These are phyloP conservation scores for Penicillium paneum DNA, from an alignment of 2,329 filamentous ascomycete species.

Conservation along the genomic window DNA sequence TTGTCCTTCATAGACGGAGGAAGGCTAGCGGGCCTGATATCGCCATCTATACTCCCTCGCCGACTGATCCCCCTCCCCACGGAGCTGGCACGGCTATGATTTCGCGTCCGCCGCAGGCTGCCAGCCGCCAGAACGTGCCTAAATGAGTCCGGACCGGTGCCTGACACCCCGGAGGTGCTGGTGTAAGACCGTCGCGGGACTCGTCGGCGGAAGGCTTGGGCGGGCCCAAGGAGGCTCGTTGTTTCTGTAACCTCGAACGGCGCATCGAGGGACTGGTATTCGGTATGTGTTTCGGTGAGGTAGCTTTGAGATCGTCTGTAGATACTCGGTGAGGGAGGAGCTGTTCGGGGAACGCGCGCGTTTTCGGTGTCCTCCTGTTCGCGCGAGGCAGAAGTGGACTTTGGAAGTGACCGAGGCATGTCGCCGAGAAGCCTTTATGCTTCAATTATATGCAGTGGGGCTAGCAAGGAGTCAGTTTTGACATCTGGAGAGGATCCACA, in stretches of 20 bases:
- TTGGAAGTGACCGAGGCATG: slow-evolving; percentile 35
- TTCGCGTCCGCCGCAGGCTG: slow-evolving; percentile 40
- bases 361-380: slow-evolving; percentile 14
- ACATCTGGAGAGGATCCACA: neutral
- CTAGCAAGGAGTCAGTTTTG: slow-evolving; percentile 6
- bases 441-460: slow-evolving; percentile 1
- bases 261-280: slow-evolving; percentile 32
- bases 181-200: slow-evolving; percentile 37
- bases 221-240: slow-evolving; percentile 34
- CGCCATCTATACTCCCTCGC: slow-evolving; percentile 57
- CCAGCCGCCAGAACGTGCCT: slow-evolving; percentile 35
- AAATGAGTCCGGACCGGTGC: slow-evolving; percentile 35
- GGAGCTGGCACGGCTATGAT: slow-evolving; percentile 52
- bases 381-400: slow-evolving; percentile 18
- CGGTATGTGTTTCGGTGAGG: slow-evolving; percentile 32
- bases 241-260: slow-evolving; percentile 34
- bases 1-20: slow-evolving; percentile 48
- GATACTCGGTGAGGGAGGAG: slow-evolving; percentile 37
- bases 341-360: slow-evolving; percentile 26
- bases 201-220: slow-evolving; percentile 16
- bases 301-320: slow-evolving; percentile 32
- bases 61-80: slow-evolving; percentile 48
- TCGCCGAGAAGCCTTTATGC: slow-evolving; percentile 7
- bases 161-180: slow-evolving; percentile 33
- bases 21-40: slow-evolving; percentile 30